Base-by-base conservation (phyloP, 108 stramenopile species). In the Skeletonema marinoi region DNA sequence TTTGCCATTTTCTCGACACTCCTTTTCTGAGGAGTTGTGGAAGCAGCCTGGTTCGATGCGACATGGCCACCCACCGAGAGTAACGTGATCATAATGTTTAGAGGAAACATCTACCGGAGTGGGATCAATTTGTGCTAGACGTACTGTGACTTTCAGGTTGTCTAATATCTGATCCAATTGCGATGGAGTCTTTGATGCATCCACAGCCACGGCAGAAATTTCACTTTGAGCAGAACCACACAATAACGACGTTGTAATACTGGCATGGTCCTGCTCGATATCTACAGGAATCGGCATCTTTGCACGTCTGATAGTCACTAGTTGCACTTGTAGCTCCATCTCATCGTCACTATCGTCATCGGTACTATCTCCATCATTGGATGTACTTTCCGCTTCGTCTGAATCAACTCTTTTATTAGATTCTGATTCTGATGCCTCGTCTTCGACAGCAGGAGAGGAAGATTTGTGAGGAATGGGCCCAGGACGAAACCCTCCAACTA, bases 1-100 rank as follows among this genome's bases (percentile, higher is more conserved):
- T 30, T 44, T 25, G 13, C 51, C 60, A 44, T 35, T 3, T 62
- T 30, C 0, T 32, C 17, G 44, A 31, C 16, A 61, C 29, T 21
- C 66, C 78, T 84, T 33, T 79, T 51, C 39, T 10, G 39, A 41
- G 12, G 79, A 54, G 25, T 88, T 0, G 25, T 25, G 86, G 30
- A 87, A 68, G 25, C 80, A 64, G 11, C 87, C 86, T 8, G 77
- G 76, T 66, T 85, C 81, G 32, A 74, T 31, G 8, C 48, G 68
- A 39, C 79, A 80, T 12, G 82, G 78, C 89, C 92, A 90, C 50
- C 88, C 92, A 16, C 88, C 88, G 6, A 93, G 44, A 10, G 74
- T 61, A 10, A 39, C n/a, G 12, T 75, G 39, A 17, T 88, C 87
- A 66, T 93, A 93, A 6, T 84, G 73, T 80, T 93, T 93, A 3